Conservation (phyloP, 306 rosid genomes). For the Chamaecrista fasciculata region DNA sequence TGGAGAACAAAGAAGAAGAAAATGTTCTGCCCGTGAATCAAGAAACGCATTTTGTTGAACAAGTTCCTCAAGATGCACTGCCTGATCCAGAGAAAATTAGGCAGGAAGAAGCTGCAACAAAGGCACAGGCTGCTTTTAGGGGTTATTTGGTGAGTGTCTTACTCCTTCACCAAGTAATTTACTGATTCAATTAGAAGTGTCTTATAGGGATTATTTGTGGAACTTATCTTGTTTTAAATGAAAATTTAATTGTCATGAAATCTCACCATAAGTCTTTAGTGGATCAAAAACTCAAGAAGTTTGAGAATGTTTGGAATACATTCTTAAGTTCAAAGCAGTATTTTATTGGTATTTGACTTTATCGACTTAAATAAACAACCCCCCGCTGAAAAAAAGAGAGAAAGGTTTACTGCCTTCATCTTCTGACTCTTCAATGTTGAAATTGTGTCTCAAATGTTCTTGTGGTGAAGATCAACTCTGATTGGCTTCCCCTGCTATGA, state of each 20-base stretch:
- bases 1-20: conserved; percentile 53
- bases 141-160: conserved; percentile 81
- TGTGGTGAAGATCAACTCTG: background rate
- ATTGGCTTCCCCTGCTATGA: conserved; percentile 4
- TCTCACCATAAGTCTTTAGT: conserved; percentile 13
- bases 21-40: conserved; percentile 47
- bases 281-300: background rate
- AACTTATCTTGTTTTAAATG: too few species aligned
- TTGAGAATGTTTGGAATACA: conserved; percentile 13
- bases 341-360: conserved; percentile 7
- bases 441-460: conserved; percentile 9
- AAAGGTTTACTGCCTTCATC: background rate
- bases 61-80: conserved; percentile 48
- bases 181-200: conserved; percentile 1
- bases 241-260: conserved; percentile 23
- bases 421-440: background rate
- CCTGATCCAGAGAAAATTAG: conserved; percentile 63
- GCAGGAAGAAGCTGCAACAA: conserved; percentile 86
- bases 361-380: background rate
- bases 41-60: conserved; percentile 53
- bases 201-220: too few species aligned
- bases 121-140: conserved; percentile 94
- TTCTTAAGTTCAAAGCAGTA: background rate
- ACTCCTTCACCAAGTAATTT: background rate
- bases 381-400: too few species aligned